These are phyloP conservation scores for Penicillium sp. DNA, from an alignment of 2,329 filamentous ascomycete species.

Conservation along the genomic window DNA sequence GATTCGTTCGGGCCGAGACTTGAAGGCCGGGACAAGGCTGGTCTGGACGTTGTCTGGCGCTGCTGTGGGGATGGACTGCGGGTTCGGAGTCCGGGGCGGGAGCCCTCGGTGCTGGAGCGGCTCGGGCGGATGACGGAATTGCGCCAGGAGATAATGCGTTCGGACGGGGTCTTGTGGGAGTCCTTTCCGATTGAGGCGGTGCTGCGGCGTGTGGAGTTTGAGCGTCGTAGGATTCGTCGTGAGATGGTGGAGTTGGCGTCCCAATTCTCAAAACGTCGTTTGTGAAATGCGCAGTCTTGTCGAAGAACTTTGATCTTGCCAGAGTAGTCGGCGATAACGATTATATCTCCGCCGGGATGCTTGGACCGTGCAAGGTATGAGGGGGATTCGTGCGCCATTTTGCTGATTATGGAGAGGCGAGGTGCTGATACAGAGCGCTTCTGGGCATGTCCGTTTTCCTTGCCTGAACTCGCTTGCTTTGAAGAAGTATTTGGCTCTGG, in stretches of 20 bases:
- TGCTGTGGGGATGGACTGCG: slow-evolving; percentile 53
- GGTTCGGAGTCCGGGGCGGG: slow-evolving; percentile 33
- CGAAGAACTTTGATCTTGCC: slow-evolving; percentile 92
- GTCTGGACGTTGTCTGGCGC: slow-evolving; percentile 12
- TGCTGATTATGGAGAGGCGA: slow-evolving; percentile 37
- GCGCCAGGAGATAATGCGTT: slow-evolving; percentile 86
- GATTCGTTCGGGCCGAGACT: slow-evolving; percentile 29
- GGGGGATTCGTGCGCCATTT: slow-evolving; percentile 65
- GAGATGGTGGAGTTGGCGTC: slow-evolving; percentile 76
- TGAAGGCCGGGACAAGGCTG: slow-evolving; percentile 24
- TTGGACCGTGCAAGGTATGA: slow-evolving; percentile 73
- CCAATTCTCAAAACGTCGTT: slow-evolving; percentile 74
- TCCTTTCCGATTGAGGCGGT: slow-evolving; percentile 48
- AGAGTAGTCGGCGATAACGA: slow-evolving; percentile 84
- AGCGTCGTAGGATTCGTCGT: slow-evolving; percentile 58
- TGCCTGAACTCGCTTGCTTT: slow-evolving; percentile 41
- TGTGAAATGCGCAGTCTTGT: slow-evolving; percentile 84
- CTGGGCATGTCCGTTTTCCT: slow-evolving; percentile 19
- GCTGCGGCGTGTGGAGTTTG: slow-evolving; percentile 58
- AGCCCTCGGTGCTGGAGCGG: slow-evolving; percentile 49
- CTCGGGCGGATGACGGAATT: slow-evolving; percentile 63
- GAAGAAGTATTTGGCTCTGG: slow-evolving; percentile 59
- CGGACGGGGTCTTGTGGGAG: slow-evolving; percentile 55
- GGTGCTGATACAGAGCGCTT: slow-evolving; percentile 35
- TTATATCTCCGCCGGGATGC: slow-evolving; percentile 81